Base-by-base conservation (phyloP, 1,284 basidiomycete species). In the Dichomitus squalens region DNA sequence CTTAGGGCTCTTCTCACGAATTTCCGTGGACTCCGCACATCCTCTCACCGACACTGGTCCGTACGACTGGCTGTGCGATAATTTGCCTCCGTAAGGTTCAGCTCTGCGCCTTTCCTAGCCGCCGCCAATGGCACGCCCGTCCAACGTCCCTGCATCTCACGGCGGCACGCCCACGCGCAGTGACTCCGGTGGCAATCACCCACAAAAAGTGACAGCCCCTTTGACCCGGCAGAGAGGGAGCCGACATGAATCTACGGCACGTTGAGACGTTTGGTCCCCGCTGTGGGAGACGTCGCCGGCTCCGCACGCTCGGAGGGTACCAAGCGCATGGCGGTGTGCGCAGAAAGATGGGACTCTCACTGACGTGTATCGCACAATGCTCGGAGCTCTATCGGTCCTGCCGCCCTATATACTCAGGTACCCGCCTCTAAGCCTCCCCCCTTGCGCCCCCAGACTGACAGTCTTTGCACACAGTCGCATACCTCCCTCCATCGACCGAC, bases 341-440 rank as follows among this genome's bases (percentile, higher is more conserved):
- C 43, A 47, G 36, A 29, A 27, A 53, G 4, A 3, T 27, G 43
- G 27, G n/a, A 35, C 53, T 63, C 57, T 38, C 61, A 60, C 53
- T 63, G 58, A 60, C 58, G 54, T 60, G 59, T 56, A 36, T 53
- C 64, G 61, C 59, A 57, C 59, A 53, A 60, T 55, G 49, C 53
- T 61, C 59, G 61, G 64, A 57, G 55, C 55, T 56, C 61, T 48
- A 53, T 59, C 59, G 61, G 60, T 34, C 34, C 52, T 41, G 39
- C 36, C 40, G 39, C 51, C 29, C 57, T 64, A 61, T 64, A 61
- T 60, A 64, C 62, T 33, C 48, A 47, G 58, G 25, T 52, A 33
- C 20, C 18, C 31, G 41, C 47, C 35, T 2, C 25, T 8, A 44
- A 48, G 29, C 46, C 31, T 20, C 8, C 46, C 29, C 46, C 20